These are phyloP conservation scores for Fagus crenata DNA, from an alignment of 306 rosid species.

Conservation along the genomic window DNA sequence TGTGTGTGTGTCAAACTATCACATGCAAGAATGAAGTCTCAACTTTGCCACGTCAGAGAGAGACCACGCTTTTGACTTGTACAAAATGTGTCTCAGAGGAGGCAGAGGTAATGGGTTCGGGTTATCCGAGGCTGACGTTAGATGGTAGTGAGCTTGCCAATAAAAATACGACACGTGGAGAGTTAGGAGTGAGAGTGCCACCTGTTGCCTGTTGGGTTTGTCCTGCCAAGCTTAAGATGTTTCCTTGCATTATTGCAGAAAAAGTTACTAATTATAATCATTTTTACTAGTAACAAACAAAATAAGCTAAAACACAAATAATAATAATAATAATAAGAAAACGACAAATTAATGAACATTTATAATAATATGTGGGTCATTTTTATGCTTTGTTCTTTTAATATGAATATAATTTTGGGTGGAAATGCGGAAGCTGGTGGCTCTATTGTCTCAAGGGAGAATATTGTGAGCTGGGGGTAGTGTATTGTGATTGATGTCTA, in stretches of 20 bases:
- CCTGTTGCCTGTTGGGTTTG: background rate
- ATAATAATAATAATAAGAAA: background rate
- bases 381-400: too few species aligned
- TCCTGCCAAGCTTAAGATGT: background rate
- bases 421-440: background rate
- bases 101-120: background rate
- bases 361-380: background rate
- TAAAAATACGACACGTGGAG: background rate
- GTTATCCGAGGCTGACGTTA: conserved; percentile 5
- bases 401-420: too few species aligned
- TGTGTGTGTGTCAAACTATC: too few species aligned
- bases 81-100: too few species aligned
- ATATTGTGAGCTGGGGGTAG: too few species aligned
- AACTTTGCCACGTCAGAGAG: background rate
- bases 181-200: background rate
- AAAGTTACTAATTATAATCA: background rate
- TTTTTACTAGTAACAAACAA: background rate
- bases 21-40: background rate
- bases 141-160: background rate
- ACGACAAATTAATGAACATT: background rate
- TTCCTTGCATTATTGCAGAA: background rate
- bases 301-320: background rate
- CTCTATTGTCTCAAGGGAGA: too few species aligned
- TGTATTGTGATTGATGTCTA: too few species aligned
- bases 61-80: too few species aligned